phyloP scores from a whole-genome alignment of 1,139 yeast species.

The Pneumocystis wakefieldiae region DNA sequence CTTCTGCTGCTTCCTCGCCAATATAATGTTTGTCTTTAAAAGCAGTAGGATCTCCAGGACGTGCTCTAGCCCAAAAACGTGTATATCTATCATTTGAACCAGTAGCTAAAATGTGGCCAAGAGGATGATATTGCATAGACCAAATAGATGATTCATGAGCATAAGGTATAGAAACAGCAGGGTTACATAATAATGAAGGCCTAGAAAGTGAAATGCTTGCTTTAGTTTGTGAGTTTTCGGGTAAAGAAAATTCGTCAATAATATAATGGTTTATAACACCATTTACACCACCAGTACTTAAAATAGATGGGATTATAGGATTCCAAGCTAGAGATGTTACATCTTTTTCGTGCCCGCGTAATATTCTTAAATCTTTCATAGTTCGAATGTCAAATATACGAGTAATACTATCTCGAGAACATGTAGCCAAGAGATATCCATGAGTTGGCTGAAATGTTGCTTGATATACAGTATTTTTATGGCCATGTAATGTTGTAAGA shows the following conservation, averaged over 20 bases:
- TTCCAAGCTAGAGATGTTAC: slow-evolving; percentile 83
- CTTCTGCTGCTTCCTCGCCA: slow-evolving; percentile 12
- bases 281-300: slow-evolving; percentile 79
- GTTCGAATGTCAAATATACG: slow-evolving; percentile 74
- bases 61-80: slow-evolving; percentile 86
- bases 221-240: slow-evolving; percentile 6
- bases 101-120: slow-evolving; percentile 79
- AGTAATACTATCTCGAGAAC: slow-evolving; percentile 77
- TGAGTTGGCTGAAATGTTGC: slow-evolving; percentile 59
- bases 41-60: slow-evolving; percentile 78
- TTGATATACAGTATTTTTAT: slow-evolving; percentile 80
- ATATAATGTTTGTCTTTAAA: slow-evolving; percentile 63
- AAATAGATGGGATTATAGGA: slow-evolving; percentile 65
- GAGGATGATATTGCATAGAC: slow-evolving; percentile 80
- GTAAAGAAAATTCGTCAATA: slow-evolving; percentile 30
- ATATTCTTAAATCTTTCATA: slow-evolving; percentile 59
- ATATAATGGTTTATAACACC: slow-evolving; percentile 74
- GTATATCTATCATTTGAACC: slow-evolving; percentile 91
- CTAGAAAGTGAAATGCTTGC: slow-evolving; percentile 8
- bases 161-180: slow-evolving; percentile 45
- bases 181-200: slow-evolving; percentile 17
- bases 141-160: slow-evolving; percentile 93
- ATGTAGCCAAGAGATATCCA: slow-evolving; percentile 66
- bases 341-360: slow-evolving; percentile 73
- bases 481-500: slow-evolving; percentile 71